These are phyloP conservation scores for Penicillium expansum DNA, from an alignment of 2,329 filamentous ascomycete species.

Conservation along the genomic window DNA sequence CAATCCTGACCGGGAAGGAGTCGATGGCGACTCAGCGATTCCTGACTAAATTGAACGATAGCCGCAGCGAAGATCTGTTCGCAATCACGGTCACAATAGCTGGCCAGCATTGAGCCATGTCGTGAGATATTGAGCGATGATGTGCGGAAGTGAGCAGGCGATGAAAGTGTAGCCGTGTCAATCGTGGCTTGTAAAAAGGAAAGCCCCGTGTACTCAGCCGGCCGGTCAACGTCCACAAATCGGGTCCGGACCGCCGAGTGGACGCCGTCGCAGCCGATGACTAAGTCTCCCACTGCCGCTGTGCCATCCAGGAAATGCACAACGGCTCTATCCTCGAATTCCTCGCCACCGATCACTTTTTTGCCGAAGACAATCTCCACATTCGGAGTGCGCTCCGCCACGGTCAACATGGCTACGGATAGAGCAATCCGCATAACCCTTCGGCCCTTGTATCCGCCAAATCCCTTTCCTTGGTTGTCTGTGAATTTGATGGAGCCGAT, in stretches of 20 bases:
- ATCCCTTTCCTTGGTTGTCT: constrained; percentile 37
- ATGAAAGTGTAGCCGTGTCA: constrained; percentile 22
- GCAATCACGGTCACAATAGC: constrained; percentile 37
- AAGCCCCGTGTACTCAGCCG: constrained; percentile 43
- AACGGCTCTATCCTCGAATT: constrained; percentile 31
- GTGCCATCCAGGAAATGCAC: constrained; percentile 42
- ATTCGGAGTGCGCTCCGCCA: constrained; percentile 36
- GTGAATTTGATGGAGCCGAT: constrained; percentile 42
- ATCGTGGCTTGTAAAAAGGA: constrained; percentile 41
- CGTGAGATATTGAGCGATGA: constrained; percentile 42
- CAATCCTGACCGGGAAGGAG: constrained; percentile 34
- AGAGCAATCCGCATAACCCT: constrained; percentile 44
- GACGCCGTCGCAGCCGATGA: constrained; percentile 44
- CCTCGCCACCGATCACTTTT: constrained; percentile 38
- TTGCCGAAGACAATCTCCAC: constrained; percentile 45
- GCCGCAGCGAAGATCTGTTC: constrained; percentile 42
- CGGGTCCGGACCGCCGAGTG: constrained; percentile 40
- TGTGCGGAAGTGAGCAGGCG: constrained; percentile 38
- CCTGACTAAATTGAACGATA: constrained; percentile 38
- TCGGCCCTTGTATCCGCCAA: constrained; percentile 42
- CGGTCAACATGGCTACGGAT: constrained; percentile 41
- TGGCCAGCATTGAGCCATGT: constrained; percentile 40
- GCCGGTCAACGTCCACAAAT: constrained; percentile 36
- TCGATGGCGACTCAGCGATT: constrained; percentile 23
- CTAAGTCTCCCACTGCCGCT: constrained; percentile 33